These are phyloP conservation scores for Rhizoclosmatium sp. DNA, from an alignment of 192 early-diverging fungal species.

Conservation along the genomic window DNA sequence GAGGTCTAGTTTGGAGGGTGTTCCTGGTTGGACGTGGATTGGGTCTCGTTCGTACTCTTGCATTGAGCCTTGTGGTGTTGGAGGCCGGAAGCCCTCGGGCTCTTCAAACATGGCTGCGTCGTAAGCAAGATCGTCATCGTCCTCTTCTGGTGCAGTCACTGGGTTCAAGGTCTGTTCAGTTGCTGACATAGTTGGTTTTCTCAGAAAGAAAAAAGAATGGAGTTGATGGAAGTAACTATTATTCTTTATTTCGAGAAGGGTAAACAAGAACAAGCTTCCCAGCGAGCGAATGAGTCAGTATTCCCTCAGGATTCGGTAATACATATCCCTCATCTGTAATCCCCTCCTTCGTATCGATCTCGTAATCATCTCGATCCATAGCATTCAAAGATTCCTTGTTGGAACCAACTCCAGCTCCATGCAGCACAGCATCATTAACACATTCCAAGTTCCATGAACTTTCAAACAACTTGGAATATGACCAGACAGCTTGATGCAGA, in stretches of 20 bases:
- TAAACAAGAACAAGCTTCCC: too few relatives aligned
- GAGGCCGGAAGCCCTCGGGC: constrained; percentile 46
- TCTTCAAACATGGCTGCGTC: constrained; percentile 14
- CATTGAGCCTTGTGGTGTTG: constrained; percentile 36
- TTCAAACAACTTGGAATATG: neutral
- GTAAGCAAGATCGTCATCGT: neutral
- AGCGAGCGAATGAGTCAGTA: neutral
- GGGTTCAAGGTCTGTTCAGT: too few relatives aligned
- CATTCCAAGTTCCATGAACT: constrained; percentile 26
- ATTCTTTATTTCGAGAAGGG: too few relatives aligned
- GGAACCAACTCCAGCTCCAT: neutral
- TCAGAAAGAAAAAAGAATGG: too few relatives aligned
- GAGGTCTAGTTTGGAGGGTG: constrained; percentile 11
- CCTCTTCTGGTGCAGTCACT: neutral
- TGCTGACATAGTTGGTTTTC: too few relatives aligned
- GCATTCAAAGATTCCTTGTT: neutral
- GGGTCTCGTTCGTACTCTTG: constrained; percentile 21
- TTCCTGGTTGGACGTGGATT: constrained; percentile 4
- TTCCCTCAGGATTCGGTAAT: constrained; percentile 11
- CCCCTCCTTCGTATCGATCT: neutral
- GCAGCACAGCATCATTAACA: constrained; percentile 3
- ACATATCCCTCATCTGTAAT: neutral
- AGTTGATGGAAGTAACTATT: too few relatives aligned
- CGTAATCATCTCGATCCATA: neutral
- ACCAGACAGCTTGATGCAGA: constrained; percentile 33